Base-by-base conservation (phyloP, 768 basidiomycete species). In the Mrakia gelida region DNA sequence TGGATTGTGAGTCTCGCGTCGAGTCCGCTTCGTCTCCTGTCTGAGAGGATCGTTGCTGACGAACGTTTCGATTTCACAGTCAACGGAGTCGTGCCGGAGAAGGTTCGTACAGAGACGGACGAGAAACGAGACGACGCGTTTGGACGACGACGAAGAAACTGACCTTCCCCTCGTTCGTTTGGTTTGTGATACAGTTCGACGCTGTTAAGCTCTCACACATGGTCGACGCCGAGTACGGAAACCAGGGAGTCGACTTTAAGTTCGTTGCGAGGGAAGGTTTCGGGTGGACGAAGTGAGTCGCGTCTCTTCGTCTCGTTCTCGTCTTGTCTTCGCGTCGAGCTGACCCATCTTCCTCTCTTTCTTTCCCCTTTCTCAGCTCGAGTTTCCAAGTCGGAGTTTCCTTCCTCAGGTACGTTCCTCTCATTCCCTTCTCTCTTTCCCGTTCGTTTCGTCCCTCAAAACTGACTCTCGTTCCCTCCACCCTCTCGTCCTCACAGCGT, bases 11-110 rank as follows among this genome's bases (percentile, higher is more conserved):
- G 86, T n/a, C 84, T 9, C 56, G 28, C 83, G 81, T 34, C 45
- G 79, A n/a, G n/a, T n/a, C n/a, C n/a, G 38, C 38, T 59, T 59
- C 15, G 59, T 5, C 23, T 56, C 2, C 18, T 16, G 11, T 13
- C 21, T 16, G 49, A 52, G 21, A 21, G 11, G 49, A 11, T 45
- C 45, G 45, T 8, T 43, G n/a, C 45, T 45, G 11, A 45, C 45
- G 5, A 2, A 45, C 11, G 9, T 45, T 92, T 94, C 80, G 95
- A 97, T 74, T 84, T 98, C 18, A 13, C 45, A 77, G 76, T 97
- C 85, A 98, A 98, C 84, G 96, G 96, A 5, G 94, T 97, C 52
- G 95, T 98, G 1, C 95, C 96, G 0, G 96, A 98, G 86, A 98
- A 98, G 59, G 59, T 59, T 59, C 59, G 56, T 26, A 43, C 56